phyloP scores from a whole-genome alignment of 2,329 filamentous ascomycete genomes.

The Monilinia polystroma region DNA sequence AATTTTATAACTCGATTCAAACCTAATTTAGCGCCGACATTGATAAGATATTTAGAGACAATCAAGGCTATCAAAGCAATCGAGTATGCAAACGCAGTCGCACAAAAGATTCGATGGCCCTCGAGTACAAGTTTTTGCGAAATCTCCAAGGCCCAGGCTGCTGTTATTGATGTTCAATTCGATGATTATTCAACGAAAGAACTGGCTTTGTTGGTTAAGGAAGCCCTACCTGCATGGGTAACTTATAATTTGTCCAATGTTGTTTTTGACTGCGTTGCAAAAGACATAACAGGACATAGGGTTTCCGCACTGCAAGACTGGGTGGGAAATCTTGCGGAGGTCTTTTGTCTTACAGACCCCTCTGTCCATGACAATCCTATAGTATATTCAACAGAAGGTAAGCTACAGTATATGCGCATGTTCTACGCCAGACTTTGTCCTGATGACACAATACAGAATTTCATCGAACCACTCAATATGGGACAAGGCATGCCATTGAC shows the following conservation, averaged over 20 bases:
- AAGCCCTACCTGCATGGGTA: slow-evolving; percentile 70
- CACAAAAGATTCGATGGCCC: slow-evolving; percentile 32
- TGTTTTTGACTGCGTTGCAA: slow-evolving; percentile 65
- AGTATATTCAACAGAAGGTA: slow-evolving; percentile 71
- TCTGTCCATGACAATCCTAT: slow-evolving; percentile 70
- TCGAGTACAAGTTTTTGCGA: not conserved
- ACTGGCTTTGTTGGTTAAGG: slow-evolving; percentile 32
- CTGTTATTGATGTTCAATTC: not conserved
- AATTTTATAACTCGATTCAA: slow-evolving; percentile 32
- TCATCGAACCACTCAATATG: slow-evolving; percentile 70
- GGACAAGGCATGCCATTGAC: slow-evolving; percentile 67
- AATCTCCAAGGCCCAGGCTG: not conserved
- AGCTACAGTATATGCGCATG: slow-evolving; percentile 10
- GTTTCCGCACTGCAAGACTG: slow-evolving; percentile 62
- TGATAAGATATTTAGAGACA: slow-evolving; percentile 31
- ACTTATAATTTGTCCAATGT: slow-evolving; percentile 64
- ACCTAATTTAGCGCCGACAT: slow-evolving; percentile 18
- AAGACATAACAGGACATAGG: slow-evolving; percentile 65
- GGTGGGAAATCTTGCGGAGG: slow-evolving; percentile 71
- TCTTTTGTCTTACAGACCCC: slow-evolving; percentile 73
- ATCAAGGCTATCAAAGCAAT: slow-evolving; percentile 34
- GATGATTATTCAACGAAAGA: not conserved
- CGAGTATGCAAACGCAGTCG: slow-evolving; percentile 33
- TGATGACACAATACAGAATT: slow-evolving; percentile 54
- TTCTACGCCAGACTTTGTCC: not conserved